Evolutionary conservation across 139 green algal genomes (phyloP), one percentile per base, ranked within the genome.

Genomic region (Diplosphaera chodatii): DNA sequence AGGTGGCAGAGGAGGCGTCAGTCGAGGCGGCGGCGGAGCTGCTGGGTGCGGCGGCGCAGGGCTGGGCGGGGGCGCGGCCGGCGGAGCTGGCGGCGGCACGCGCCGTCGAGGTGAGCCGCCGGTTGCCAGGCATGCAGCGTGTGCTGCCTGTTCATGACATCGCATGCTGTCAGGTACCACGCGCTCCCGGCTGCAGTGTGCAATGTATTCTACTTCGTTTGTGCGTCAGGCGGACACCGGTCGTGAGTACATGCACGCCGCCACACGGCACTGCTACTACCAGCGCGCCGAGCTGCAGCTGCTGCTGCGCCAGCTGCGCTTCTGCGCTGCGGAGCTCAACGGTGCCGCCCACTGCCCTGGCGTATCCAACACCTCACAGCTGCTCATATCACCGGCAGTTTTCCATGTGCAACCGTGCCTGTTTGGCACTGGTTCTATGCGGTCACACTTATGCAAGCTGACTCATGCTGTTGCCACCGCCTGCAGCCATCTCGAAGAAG

Each of bases 261-360:
- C 68, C 41, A 74, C 67, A 4, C 74, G 74, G 31, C 74, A 79
- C 64, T 30, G 66, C 28, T 79, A 79, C 68, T 79, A 69, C 69
- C 69, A 75, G 68, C 68, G 74, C 2, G 74, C 68, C 18, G 28
- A 75, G 74, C 18, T 72, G 37, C 74, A 79, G 74, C 68, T 79
- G 68, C 68, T 79, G 68, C 31, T 79, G n/a, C 63, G 74, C 20
- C 69, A 75, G 48, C 68, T 79, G 16, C 66, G 40, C 33, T 79
- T 79, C 68, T 79, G 74, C 32, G 68, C 66, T 10, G 37, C 21
- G 4, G 74, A 79, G 48, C 69, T 79, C 8, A n/a, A 63, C 48
- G 64, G 74, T 69, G 65, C 25, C 25, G 65, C 65, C 1, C 1
- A 4, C 31, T 55, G 30, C 16, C n/a, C n/a, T n/a, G n/a, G n/a